Evolutionary conservation across 257 asterid genomes (phyloP), one percentile per base, ranked within the genome.

Genomic region (Plantago ovata): DNA sequence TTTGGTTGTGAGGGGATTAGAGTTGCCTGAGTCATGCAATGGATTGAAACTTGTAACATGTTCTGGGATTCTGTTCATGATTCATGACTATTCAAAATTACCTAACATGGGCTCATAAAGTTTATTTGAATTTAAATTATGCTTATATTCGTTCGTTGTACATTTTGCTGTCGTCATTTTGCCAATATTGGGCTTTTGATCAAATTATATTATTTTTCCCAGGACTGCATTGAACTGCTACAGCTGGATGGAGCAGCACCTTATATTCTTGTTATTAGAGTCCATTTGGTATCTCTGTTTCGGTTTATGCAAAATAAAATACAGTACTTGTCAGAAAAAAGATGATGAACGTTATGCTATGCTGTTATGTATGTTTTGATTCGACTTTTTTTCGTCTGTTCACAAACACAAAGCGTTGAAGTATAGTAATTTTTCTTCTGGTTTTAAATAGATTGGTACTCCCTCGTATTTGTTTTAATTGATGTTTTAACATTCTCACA

Each of bases 301-400:
- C 46, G 43, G n/a, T 60, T 33, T 60, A 14, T 47, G 22, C 18
- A 11, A 19, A 60, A 60, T 60, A 60, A 60, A 60, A 43, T 32
- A 49, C n/a, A n/a, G n/a, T n/a, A n/a, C 36, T 18, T 18, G 56
- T 33, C 56, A 49, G 33, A 55, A 60, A 60, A 32, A 12, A 13
- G 32, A 60, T 49, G 45, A 36, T 13, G 57, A 60, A 60, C 23
- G 20, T 6, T 39, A 57, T 40, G 32, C 0, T 18, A 55, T 23
- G 1, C n/a, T 12, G 22, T 36, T 19, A 55, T 13, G 33, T 3
- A 43, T 13, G 7, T 43, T 13, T 7, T 43, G 6, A 6, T 43
- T 43, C 19, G 9, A 0, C 5, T 33, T 19, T 7, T 53, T 54
- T 15, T 8, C 8, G 33, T 1, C 20, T 6, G 13, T 24, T 18